These are phyloP conservation scores for Neoboletus magnificus DNA, from an alignment of 768 basidiomycete species.

Conservation along the genomic window DNA sequence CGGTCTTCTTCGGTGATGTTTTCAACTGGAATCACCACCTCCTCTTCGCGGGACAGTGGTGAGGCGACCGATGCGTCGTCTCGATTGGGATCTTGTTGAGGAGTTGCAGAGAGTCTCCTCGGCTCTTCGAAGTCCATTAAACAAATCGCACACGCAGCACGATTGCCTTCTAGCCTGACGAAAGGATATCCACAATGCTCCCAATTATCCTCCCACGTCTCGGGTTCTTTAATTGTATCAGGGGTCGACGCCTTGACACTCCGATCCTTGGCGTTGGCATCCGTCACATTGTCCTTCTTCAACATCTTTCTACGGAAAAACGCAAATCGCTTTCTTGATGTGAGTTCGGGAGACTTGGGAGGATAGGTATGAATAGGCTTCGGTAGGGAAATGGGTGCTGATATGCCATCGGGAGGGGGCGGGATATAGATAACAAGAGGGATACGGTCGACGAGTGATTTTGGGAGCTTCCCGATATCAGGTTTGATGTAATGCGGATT, in stretches of 20 bases:
- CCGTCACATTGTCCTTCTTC: slow-evolving; percentile 22
- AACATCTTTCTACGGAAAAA: slow-evolving; percentile 42
- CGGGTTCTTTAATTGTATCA: slow-evolving; percentile 30
- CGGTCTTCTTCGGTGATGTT: slow-evolving; percentile 40
- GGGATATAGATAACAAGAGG: slow-evolving; percentile 86
- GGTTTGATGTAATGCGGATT: slow-evolving; percentile 71
- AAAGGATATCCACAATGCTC: slow-evolving; percentile 76
- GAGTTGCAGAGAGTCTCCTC: slow-evolving; percentile 28
- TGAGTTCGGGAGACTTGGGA: slow-evolving; percentile 41
- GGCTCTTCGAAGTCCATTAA: slow-evolving; percentile 84
- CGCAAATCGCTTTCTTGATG: slow-evolving; percentile 46
- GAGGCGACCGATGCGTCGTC: slow-evolving; percentile 8
- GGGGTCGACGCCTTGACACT: slow-evolving; percentile 4
- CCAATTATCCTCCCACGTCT: slow-evolving; percentile 77
- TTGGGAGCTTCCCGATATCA: slow-evolving; percentile 72
- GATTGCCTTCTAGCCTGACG: slow-evolving; percentile 76
- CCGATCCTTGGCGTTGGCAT: slow-evolving; percentile 17
- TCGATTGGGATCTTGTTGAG: slow-evolving; percentile 31
- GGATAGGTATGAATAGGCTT: slow-evolving; percentile 58
- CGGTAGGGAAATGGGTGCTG: slow-evolving; percentile 41
- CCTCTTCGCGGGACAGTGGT: slow-evolving; percentile 16
- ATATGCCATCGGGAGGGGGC: slow-evolving; percentile 56
- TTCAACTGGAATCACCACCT: slow-evolving; percentile 33
- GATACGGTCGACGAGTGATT: slow-evolving; percentile 69
- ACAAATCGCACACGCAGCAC: slow-evolving; percentile 83